Evolutionary conservation across 805 yeast species (phyloP).

Genomic region (Candida adriatica): DNA sequence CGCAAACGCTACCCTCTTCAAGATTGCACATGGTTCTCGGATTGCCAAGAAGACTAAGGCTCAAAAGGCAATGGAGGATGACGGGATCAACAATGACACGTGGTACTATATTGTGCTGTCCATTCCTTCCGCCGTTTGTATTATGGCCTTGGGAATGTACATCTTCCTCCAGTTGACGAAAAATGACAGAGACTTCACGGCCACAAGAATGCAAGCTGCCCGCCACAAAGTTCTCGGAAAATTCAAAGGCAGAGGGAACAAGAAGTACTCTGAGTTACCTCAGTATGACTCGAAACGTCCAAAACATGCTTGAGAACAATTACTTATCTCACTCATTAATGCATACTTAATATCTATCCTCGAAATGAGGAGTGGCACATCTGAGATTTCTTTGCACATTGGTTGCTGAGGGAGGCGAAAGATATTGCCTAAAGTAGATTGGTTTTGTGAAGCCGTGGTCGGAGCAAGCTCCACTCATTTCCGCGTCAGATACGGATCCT

Average conservation of each 20-base stretch:
- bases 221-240: slow-evolving; percentile 35
- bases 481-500: slow-evolving; percentile 22
- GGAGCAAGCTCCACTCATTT: slow-evolving; percentile 3
- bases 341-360: too few species aligned
- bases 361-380: neutral
- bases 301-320: slow-evolving; percentile 2
- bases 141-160: slow-evolving; percentile 59
- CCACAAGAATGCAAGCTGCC: slow-evolving; percentile 30
- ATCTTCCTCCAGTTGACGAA: slow-evolving; percentile 51
- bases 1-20: slow-evolving; percentile 46
- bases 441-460: slow-evolving; percentile 14
- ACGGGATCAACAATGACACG: slow-evolving; percentile 38
- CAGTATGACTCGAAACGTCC: slow-evolving; percentile 22
- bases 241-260: slow-evolving; percentile 30
- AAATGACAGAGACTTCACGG: slow-evolving; percentile 47
- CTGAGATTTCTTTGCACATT: neutral
- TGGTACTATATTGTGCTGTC: slow-evolving; percentile 59
- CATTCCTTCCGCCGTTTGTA: slow-evolving; percentile 58
- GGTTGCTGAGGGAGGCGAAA: neutral
- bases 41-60: slow-evolving; percentile 38
- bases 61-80: slow-evolving; percentile 34
- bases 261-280: slow-evolving; percentile 36
- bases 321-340: neutral
- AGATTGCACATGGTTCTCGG: slow-evolving; percentile 32
- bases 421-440: neutral